Evolutionary conservation across 139 green algal species (phyloP).

Genomic region (Pedinophyceae sp.): DNA sequence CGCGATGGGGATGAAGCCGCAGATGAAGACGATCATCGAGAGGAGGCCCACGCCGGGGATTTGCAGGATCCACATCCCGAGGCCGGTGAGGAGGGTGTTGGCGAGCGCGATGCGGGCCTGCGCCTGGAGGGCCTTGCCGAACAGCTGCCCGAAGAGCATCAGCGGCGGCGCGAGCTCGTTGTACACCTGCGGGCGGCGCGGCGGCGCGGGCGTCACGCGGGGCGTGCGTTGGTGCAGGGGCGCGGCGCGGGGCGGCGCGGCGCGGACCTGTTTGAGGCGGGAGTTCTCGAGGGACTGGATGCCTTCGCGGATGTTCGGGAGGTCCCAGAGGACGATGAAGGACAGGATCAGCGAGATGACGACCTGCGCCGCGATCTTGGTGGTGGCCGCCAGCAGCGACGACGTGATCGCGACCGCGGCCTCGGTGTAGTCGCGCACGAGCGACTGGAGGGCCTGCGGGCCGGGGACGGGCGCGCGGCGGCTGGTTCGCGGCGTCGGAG

Average conservation of each 20-base stretch:
- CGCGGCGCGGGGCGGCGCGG: no score
- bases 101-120: constrained; percentile 71
- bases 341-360: constrained; percentile 71
- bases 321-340: constrained; percentile 89
- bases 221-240: no score
- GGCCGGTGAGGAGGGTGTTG: constrained; percentile 75
- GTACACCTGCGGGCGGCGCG: no score
- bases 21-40: constrained; percentile 84
- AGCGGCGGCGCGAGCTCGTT: constrained; percentile 73
- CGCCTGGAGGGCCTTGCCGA: constrained; percentile 76
- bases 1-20: constrained; percentile 78
- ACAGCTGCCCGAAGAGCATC: constrained; percentile 60
- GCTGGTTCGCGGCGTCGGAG: not conserved
- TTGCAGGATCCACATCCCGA: constrained; percentile 66
- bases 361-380: constrained; percentile 60
- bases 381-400: constrained; percentile 50
- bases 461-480: no score
- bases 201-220: no score
- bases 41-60: constrained; percentile 73
- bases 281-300: constrained; percentile 38
- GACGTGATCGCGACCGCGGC: constrained; percentile 57
- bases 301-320: constrained; percentile 52
- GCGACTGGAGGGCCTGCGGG: constrained; percentile 42
- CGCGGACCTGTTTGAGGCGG: no score
- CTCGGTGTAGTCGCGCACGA: constrained; percentile 74